Evolutionary conservation across 805 yeast species (phyloP).

Genomic region (Candida piceae): DNA sequence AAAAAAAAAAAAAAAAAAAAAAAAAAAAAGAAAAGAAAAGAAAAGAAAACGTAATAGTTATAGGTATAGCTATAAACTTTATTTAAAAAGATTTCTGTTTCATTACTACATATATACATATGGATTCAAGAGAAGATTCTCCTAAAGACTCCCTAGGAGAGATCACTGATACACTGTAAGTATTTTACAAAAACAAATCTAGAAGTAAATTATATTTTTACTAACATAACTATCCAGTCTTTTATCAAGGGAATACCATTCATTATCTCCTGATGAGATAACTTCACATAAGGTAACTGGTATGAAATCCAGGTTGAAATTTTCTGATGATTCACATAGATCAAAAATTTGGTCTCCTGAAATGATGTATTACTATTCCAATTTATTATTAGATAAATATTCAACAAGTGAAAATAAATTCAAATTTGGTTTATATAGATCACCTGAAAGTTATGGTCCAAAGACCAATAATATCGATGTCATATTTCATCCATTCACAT

Average conservation of each 20-base stretch:
- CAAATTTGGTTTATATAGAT: slow-evolving; percentile 20
- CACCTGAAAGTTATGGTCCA: slow-evolving; percentile 25
- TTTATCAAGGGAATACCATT: slow-evolving; percentile 19
- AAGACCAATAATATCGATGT: slow-evolving; percentile 14
- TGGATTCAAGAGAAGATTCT: too few relatives aligned
- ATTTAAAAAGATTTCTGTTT: too few relatives aligned
- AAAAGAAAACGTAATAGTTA: too few relatives aligned
- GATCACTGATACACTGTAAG: slow-evolving; percentile 19
- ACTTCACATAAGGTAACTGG: slow-evolving; percentile 22
- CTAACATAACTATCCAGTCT: slow-evolving; percentile 9
- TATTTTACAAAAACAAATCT: neutral
- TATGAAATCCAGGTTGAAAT: slow-evolving; percentile 21
- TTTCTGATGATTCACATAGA: slow-evolving; percentile 27
- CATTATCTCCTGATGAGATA: slow-evolving; percentile 23
- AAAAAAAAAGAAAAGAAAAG: too few relatives aligned
- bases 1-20: too few relatives aligned
- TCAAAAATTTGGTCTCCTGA: slow-evolving; percentile 24
- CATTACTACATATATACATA: neutral
- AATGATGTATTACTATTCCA: slow-evolving; percentile 27
- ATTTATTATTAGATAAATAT: slow-evolving; percentile 25
- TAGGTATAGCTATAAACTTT: too few relatives aligned
- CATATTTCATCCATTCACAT: slow-evolving; percentile 28
- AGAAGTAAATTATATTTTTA: neutral
- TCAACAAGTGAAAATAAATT: slow-evolving; percentile 4
- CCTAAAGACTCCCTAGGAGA: too few relatives aligned